Conservation (phyloP, 192 early-diverging fungal genomes). For the Geranomyces variabilis region DNA sequence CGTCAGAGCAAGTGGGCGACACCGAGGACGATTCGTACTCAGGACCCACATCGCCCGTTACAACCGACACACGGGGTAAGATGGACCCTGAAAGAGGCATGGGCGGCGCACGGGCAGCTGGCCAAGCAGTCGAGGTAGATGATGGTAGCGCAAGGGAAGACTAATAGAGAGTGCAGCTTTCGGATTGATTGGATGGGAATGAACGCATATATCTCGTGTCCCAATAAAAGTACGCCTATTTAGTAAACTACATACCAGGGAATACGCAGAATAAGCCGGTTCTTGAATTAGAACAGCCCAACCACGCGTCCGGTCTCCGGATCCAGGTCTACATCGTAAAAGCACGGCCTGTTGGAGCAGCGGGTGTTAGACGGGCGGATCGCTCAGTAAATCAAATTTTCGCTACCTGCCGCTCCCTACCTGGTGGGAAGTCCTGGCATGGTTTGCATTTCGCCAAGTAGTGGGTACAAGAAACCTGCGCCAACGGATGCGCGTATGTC, state of each 20-base stretch:
- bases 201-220: no score
- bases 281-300: constrained; percentile 78
- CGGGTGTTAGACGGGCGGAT: constrained; percentile 14
- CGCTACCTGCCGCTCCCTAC: constrained; percentile 24
- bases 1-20: neutral
- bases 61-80: neutral
- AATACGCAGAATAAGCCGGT: constrained; percentile 1
- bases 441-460: constrained; percentile 95
- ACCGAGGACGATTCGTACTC: constrained; percentile 3
- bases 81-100: no score
- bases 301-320: constrained; percentile 76
- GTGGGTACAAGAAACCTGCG: constrained; percentile 96
- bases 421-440: constrained; percentile 94
- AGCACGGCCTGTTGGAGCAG: constrained; percentile 68
- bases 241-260: neutral
- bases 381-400: constrained; percentile 2
- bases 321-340: constrained; percentile 95
- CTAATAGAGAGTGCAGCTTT: no score
- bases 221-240: neutral
- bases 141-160: no score
- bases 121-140: no score
- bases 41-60: constrained; percentile 9
- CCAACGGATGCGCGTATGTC: constrained; percentile 95
- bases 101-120: no score
- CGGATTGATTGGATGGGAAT: no score